Evolutionary conservation across 345 rosid species (phyloP).

Genomic region (Theobroma cacao): DNA sequence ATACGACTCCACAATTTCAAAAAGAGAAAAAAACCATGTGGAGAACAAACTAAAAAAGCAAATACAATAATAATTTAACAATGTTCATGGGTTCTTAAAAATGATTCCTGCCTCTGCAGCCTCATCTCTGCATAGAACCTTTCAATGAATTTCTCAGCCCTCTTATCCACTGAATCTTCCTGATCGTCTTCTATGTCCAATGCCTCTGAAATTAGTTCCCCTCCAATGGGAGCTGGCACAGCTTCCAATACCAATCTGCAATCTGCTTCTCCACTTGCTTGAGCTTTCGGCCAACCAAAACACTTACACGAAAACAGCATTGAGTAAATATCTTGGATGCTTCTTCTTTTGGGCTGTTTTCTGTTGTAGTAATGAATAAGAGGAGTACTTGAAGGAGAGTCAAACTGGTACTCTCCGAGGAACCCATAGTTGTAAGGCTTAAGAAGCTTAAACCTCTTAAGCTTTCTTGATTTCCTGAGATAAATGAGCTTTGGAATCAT

Average conservation of each 20-base stretch:
- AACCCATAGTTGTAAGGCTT: neutral
- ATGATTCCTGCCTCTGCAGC: slow-evolving; percentile 48
- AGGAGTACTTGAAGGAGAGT: slow-evolving; percentile 45
- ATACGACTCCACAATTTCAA: neutral
- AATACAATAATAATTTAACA: neutral
- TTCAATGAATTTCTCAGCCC: slow-evolving; percentile 73
- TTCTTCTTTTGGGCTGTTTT: slow-evolving; percentile 3
- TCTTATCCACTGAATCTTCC: slow-evolving; percentile 59
- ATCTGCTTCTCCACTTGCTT: slow-evolving; percentile 13
- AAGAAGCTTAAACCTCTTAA: neutral
- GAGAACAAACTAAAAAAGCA: neutral
- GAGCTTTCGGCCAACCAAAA: slow-evolving; percentile 29
- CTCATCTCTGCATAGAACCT: slow-evolving; percentile 65
- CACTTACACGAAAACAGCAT: slow-evolving; percentile 40
- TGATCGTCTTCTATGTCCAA: slow-evolving; percentile 23
- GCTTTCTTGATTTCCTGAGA: slow-evolving; percentile 22
- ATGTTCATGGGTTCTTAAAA: too few relatives aligned
- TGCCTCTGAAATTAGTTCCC: slow-evolving; percentile 12
- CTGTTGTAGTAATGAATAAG: slow-evolving; percentile 17
- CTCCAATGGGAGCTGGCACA: slow-evolving; percentile 17
- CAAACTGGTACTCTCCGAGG: slow-evolving; percentile 43
- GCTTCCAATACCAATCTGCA: slow-evolving; percentile 24
- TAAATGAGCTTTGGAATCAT: slow-evolving; percentile 18
- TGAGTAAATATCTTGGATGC: slow-evolving; percentile 12
- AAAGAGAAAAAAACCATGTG: neutral